These are phyloP conservation scores for Salix koriyanagi DNA, from an alignment of 345 rosid genomes.

Conservation along the genomic window DNA sequence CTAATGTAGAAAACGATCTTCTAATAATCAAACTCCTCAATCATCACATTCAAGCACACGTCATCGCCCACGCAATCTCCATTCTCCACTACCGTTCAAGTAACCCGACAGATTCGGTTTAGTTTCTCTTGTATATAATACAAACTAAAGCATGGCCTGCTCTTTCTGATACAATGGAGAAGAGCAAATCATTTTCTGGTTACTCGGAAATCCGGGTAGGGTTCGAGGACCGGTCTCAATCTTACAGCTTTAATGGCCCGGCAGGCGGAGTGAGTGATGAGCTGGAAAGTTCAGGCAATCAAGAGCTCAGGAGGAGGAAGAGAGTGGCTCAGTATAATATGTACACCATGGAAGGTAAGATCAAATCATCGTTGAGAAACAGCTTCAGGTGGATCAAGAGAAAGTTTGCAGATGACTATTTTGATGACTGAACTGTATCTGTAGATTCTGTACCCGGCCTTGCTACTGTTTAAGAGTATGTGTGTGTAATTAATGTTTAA, in stretches of 20 bases:
- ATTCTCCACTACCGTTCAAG: conserved; percentile 10
- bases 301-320: conserved; percentile 50
- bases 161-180: conserved; percentile 38
- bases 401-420: conserved; percentile 37
- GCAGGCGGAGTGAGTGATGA: neutral
- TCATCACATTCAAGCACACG: neutral
- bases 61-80: conserved; percentile 14
- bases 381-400: conserved; percentile 72
- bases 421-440: conserved; percentile 5
- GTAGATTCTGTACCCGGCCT: neutral
- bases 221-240: conserved; percentile 40
- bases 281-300: conserved; percentile 31
- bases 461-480: neutral
- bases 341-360: conserved; percentile 53
- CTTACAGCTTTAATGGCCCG: conserved; percentile 56
- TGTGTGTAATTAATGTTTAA: neutral
- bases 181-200: conserved; percentile 49
- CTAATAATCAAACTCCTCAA: neutral
- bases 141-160: neutral
- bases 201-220: conserved; percentile 29
- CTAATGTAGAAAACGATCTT: neutral
- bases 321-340: conserved; percentile 58
- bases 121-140: neutral
- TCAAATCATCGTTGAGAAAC: conserved; percentile 46
- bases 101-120: neutral